phyloP scores from a whole-genome alignment of 1,284 basidiomycete genomes.

The Polyporus tsugae region DNA sequence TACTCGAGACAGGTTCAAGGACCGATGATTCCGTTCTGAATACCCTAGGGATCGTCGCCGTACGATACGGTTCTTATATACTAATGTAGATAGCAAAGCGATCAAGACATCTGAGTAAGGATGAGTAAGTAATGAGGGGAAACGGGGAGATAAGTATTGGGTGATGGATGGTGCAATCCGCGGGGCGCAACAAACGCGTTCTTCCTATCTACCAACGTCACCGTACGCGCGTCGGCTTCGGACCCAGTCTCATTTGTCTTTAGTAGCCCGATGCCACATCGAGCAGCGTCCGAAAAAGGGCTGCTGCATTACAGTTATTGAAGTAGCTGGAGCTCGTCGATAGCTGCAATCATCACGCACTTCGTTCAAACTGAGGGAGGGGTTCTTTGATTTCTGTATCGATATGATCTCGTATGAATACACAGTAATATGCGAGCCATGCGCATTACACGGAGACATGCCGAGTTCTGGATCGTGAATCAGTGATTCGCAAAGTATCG shows the following conservation, averaged over 20 bases:
- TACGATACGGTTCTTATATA: too few species aligned
- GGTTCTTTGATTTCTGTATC: background rate
- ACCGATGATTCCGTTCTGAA: too few species aligned
- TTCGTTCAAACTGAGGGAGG: background rate
- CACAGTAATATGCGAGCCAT: background rate
- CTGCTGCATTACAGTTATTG: background rate
- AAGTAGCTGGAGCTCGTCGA: background rate
- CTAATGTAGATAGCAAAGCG: too few species aligned
- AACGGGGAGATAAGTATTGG: too few species aligned
- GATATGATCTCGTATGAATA: background rate
- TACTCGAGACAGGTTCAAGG: too few species aligned
- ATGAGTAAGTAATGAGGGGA: too few species aligned
- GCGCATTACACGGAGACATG: background rate
- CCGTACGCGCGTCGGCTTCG: background rate
- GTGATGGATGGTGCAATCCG: too few species aligned
- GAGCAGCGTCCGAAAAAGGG: background rate
- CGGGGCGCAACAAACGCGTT: too few species aligned
- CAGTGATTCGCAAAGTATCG: background rate
- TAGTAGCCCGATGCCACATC: background rate
- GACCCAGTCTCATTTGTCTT: background rate
- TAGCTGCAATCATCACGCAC: background rate
- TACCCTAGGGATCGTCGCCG: too few species aligned
- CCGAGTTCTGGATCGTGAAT: slow-evolving; percentile 1
- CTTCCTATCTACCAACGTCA: background rate
- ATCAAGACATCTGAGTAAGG: too few species aligned